Percentiles rank a stretch among this genome's conserved stretches.
Conservation (phyloP, 75 land plant species). For the Pseudotsuga menziesii region DNA sequence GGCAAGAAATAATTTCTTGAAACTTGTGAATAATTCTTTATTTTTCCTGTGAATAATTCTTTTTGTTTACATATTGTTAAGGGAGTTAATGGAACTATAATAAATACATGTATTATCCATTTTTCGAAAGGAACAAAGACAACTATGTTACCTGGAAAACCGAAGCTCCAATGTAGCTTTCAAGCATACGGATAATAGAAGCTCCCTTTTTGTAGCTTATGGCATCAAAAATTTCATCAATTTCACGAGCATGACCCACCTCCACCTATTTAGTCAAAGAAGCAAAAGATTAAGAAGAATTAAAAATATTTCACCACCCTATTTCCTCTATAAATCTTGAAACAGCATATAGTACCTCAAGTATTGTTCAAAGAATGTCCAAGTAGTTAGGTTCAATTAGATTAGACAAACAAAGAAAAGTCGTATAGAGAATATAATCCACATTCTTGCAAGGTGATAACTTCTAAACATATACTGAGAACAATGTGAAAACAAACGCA, state of each 20-base stretch:
- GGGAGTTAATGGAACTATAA: neutral
- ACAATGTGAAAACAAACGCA: no score
- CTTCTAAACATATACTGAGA: no score
- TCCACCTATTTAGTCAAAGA: conserved; percentile 49
- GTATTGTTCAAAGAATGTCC: no score
- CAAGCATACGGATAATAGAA: conserved; percentile 91
- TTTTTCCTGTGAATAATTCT: no score
- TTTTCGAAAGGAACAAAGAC: neutral
- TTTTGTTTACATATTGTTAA: neutral
- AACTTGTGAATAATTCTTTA: no score
- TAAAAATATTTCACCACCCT: neutral
- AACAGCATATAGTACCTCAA: neutral
- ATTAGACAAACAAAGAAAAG: no score
- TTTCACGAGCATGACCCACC: conserved; percentile 72
- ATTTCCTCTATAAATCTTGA: neutral
- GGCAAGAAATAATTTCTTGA: no score
- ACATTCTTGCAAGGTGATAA: no score
- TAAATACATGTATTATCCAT: neutral
- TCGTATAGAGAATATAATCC: no score
- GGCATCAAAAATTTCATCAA: conserved; percentile 98
- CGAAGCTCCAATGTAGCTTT: conserved; percentile 82
- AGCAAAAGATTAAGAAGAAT: conserved; percentile 5
- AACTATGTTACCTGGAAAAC: conserved; percentile 69
- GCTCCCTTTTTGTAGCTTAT: conserved; percentile 97
- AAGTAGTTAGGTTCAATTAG: no score